phyloP scores from a whole-genome alignment of 75 land plant genomes.

The Larix kaempferi region DNA sequence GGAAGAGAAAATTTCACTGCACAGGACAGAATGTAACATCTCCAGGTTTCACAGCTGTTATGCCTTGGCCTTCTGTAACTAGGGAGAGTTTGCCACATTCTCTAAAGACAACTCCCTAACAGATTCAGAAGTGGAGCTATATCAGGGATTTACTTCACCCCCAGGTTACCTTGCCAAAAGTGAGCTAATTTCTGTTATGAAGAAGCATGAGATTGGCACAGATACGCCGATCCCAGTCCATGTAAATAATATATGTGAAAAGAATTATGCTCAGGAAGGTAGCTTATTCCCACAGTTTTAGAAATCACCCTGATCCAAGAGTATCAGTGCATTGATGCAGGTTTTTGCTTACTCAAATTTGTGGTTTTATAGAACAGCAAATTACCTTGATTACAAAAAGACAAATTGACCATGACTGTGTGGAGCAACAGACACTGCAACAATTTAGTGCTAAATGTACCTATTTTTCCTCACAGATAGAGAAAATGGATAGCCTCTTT shows the following conservation, averaged over 20 bases:
- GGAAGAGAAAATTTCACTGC: slow-evolving; percentile 72
- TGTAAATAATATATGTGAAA: slow-evolving; percentile 96
- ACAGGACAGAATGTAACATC: slow-evolving; percentile 55
- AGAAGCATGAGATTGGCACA: slow-evolving; percentile 96
- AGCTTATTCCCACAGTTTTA: slow-evolving; percentile 79
- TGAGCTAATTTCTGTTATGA: slow-evolving; percentile 97
- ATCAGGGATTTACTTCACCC: slow-evolving; percentile 78
- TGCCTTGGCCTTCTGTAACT: slow-evolving; percentile 90
- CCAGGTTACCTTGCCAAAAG: slow-evolving; percentile 96
- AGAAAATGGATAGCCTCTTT: slow-evolving; percentile 89
- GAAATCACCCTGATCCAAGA: slow-evolving; percentile 87
- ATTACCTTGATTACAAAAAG: slow-evolving; percentile 93
- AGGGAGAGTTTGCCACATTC: slow-evolving; percentile 82
- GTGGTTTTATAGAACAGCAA: slow-evolving; percentile 96
- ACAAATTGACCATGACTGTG: slow-evolving; percentile 68
- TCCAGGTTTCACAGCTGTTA: slow-evolving; percentile 86
- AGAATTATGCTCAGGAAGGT: slow-evolving; percentile 98
- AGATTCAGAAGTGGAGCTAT: slow-evolving; percentile 65
- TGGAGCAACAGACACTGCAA: slow-evolving; percentile 71
- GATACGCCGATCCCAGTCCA: slow-evolving; percentile 98
- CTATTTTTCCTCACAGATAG: slow-evolving; percentile 87
- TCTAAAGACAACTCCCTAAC: slow-evolving; percentile 58
- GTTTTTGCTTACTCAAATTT: slow-evolving; percentile 89
- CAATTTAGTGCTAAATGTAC: slow-evolving; percentile 70
- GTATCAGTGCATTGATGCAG: slow-evolving; percentile 90